Percentiles rank a stretch among this genome's conserved stretches.
phyloP scores from a whole-genome alignment of 352 stramenopile genomes.

The Globisporangium solare region DNA sequence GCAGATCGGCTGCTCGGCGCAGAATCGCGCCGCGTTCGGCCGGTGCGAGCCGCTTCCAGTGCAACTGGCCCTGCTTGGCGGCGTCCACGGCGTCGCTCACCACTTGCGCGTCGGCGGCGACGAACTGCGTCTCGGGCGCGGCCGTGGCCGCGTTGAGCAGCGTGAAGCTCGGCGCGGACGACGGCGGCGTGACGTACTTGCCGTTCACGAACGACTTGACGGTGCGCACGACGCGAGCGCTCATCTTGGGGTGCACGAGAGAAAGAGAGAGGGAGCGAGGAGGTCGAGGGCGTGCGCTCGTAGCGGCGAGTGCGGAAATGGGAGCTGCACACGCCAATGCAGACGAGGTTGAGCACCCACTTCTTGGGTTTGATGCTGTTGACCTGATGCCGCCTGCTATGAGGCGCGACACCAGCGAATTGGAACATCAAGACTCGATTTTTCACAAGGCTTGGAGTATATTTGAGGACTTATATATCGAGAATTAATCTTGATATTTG shows the following conservation, averaged over 20 bases:
- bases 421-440: too few relatives aligned
- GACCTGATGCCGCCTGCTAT: too few relatives aligned
- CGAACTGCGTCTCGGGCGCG: conserved; percentile 49
- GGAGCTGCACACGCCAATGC: too few relatives aligned
- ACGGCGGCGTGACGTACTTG: conserved; percentile 33
- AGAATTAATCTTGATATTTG: too few relatives aligned
- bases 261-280: too few relatives aligned
- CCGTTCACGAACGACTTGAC: conserved; percentile 77
- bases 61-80: conserved; percentile 36
- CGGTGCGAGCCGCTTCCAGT: conserved; percentile 63
- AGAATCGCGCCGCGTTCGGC: conserved; percentile 60
- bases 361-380: too few relatives aligned
- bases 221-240: conserved; percentile 15
- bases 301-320: too few relatives aligned
- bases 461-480: too few relatives aligned
- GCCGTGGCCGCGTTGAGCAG: conserved; percentile 58
- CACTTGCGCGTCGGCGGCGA: conserved; percentile 32
- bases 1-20: conserved; percentile 51
- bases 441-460: too few relatives aligned
- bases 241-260: conserved; percentile 5
- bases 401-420: too few relatives aligned
- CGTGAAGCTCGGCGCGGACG: conserved; percentile 26
- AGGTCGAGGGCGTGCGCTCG: too few relatives aligned
- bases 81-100: conserved; percentile 48
- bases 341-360: too few relatives aligned